A percentile compares a stretch with the other conserved stretches of the same genome.
These are phyloP conservation scores for Beauveria bassiana DNA, from an alignment of 2,329 filamentous ascomycete genomes.

Conservation along the genomic window DNA sequence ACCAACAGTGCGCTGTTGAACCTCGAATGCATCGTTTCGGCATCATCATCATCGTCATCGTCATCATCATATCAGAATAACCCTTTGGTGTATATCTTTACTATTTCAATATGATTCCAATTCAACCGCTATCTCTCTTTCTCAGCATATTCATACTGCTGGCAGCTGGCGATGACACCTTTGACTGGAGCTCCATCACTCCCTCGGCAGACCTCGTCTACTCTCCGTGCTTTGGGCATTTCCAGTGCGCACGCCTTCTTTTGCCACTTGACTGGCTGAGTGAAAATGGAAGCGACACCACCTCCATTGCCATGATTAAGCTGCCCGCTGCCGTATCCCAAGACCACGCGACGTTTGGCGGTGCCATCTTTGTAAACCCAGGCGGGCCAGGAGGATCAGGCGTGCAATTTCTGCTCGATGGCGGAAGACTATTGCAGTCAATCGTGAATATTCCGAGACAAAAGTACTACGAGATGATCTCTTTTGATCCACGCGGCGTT, in stretches of 20 bases:
- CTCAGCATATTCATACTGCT: neutral
- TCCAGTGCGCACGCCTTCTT: slow-evolving; percentile 33
- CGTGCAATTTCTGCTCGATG: slow-evolving; percentile 19
- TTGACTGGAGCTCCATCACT: slow-evolving; percentile 28
- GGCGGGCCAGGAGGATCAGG: slow-evolving; percentile 38
- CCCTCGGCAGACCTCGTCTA: slow-evolving; percentile 29
- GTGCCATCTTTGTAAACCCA: slow-evolving; percentile 35
- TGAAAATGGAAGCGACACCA: slow-evolving; percentile 19
- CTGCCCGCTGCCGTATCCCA: slow-evolving; percentile 32
- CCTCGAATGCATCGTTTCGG: too few relatives aligned
- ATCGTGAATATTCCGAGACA: slow-evolving; percentile 18
- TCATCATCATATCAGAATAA: too few relatives aligned
- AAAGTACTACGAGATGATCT: slow-evolving; percentile 33
- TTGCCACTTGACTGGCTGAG: slow-evolving; percentile 37
- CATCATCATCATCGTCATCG: too few relatives aligned
- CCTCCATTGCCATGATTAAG: slow-evolving; percentile 33
- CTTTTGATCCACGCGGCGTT: slow-evolving; percentile 37
- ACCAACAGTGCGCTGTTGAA: too few relatives aligned
- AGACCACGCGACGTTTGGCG: slow-evolving; percentile 30
- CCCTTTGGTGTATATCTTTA: too few relatives aligned
- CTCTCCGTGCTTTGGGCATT: slow-evolving; percentile 29
- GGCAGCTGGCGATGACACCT: slow-evolving; percentile 10
- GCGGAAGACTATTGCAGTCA: slow-evolving; percentile 22
- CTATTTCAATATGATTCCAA: too few relatives aligned
- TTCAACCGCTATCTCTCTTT: neutral